These are phyloP conservation scores for Aegle marmelos DNA, from an alignment of 345 rosid species.

Conservation along the genomic window DNA sequence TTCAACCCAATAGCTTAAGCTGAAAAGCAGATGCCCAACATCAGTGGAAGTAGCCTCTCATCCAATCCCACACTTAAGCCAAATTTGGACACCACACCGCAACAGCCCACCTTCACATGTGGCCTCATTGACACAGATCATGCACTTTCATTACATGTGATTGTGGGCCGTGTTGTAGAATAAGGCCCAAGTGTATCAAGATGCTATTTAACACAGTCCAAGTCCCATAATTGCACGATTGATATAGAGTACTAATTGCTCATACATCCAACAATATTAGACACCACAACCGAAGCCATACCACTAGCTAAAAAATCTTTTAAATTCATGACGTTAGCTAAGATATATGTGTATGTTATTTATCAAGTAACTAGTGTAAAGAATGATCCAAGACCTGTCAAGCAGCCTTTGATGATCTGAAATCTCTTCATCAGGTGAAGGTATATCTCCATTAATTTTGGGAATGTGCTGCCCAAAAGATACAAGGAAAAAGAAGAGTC, in stretches of 20 bases:
- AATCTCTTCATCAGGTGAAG: conserved; percentile 54
- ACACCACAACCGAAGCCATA: neutral
- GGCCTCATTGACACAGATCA: neutral
- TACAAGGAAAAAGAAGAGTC: neutral
- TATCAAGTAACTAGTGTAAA: neutral
- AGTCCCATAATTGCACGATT: neutral
- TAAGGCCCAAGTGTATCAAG: neutral
- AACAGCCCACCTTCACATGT: no score
- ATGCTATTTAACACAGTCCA: neutral
- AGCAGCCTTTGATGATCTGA: conserved; percentile 71
- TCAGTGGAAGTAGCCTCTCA: neutral
- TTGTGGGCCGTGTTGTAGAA: neutral
- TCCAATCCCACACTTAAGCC: neutral
- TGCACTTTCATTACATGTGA: neutral
- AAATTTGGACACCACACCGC: neutral
- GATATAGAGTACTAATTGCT: neutral
- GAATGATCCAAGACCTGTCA: conserved; percentile 35
- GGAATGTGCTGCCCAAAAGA: conserved; percentile 52
- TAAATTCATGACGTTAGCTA: neutral
- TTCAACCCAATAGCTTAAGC: neutral
- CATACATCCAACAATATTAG: neutral
- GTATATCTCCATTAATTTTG: conserved; percentile 61
- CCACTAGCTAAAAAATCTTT: neutral
- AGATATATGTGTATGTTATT: neutral
- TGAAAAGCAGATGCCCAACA: neutral